Evolutionary conservation across 2,329 filamentous ascomycete species (phyloP), one percentile per base, ranked within the genome.

Genomic region (Fulvia fulva): DNA sequence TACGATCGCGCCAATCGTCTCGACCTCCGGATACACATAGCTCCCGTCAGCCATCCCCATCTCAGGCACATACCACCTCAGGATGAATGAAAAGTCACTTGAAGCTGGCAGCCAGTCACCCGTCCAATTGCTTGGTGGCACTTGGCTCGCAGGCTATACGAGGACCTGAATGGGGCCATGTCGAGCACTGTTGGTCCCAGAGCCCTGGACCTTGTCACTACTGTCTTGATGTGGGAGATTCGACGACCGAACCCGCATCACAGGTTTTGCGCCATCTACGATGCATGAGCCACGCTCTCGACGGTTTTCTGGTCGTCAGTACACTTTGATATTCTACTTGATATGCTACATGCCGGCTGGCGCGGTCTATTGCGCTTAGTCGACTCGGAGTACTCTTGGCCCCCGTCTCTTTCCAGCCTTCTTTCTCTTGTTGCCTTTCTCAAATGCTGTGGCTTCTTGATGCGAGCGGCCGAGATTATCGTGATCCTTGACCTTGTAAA

Each of bases 401-500:
- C 87, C 89, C 71, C 83, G 84, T 76, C 87, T 87, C 81, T 89
- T 92, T 34, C 76, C 75, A 1, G 81, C 74, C 81, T 87, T 88
- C 87, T 90, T 92, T 83, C 89, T 91, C 84, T 91, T 92, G 75
- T 88, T 85, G 37, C 89, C 89, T 70, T 85, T 86, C 61, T 91
- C 87, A 71, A 93, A 93, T 6, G 87, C 83, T 28, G 79, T 77
- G 1, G 83, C 85, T 65, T 78, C 83, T 64, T 84, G 84, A 73
- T 97, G 93, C 69, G 96, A 91, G 73, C 94, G 86, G 56, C 91
- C 93, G 65, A 99, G 81, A 75, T 97, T 97, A 79, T 99, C 94
- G 59, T 97, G 86, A 70, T 96, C 92, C 81, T 99, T 99, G 78
- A 99, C 94, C 83, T 99, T 99, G 83, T 97, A 99, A 72, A 99